These are phyloP conservation scores for Russula sp. DNA, from an alignment of 768 basidiomycete genomes.

Conservation along the genomic window DNA sequence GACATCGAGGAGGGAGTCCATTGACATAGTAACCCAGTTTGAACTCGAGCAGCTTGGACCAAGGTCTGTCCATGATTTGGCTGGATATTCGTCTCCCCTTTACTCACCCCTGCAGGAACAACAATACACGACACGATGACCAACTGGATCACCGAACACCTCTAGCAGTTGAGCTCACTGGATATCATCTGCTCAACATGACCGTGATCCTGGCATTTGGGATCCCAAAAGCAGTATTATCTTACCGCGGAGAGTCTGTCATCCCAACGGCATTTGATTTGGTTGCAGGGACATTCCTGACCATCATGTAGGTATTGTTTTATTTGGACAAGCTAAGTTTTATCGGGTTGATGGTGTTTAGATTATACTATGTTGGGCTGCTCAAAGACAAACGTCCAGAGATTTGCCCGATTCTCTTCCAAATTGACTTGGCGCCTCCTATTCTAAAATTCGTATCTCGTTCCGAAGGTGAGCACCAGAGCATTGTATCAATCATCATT, in stretches of 20 bases:
- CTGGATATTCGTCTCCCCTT: too few species aligned
- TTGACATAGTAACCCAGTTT: too few species aligned
- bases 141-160: neutral
- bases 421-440: neutral
- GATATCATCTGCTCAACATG: neutral
- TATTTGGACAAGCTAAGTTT: neutral
- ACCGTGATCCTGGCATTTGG: neutral
- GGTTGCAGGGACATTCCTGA: neutral
- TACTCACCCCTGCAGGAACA: neutral
- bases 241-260: neutral
- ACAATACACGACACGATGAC: neutral
- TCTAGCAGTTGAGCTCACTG: neutral
- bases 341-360: neutral
- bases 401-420: neutral
- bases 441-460: neutral
- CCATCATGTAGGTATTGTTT: neutral
- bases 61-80: too few species aligned
- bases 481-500: too few species aligned
- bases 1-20: too few species aligned
- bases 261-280: neutral
- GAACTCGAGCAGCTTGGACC: too few species aligned
- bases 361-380: neutral
- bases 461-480: neutral
- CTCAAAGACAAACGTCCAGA: neutral
- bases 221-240: neutral